Percentiles rank a stretch among this genome's conserved stretches.
Evolutionary conservation across 495 filamentous ascomycete species (phyloP).

Genomic region (Evansstolkia leycettana): DNA sequence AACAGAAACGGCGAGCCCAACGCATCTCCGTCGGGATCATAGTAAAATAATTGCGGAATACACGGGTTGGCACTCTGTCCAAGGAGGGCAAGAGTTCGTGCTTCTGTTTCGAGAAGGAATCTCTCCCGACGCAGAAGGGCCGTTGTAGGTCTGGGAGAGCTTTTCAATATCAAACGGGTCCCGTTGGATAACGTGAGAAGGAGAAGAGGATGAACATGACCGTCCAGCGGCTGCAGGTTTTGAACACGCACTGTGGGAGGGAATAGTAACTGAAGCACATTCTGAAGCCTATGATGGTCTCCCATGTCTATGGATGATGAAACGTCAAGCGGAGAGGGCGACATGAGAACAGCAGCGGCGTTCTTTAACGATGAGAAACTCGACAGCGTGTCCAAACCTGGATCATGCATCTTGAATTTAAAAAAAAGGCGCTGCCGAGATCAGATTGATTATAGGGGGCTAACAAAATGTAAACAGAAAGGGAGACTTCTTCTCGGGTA

Average conservation of each 20-base stretch:
- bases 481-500: too few species aligned
- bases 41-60: slow-evolving; percentile 39
- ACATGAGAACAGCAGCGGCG: slow-evolving; percentile 4
- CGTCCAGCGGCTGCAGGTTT: slow-evolving; percentile 29
- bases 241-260: slow-evolving; percentile 28
- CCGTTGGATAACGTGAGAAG: slow-evolving; percentile 42
- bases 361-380: too few species aligned
- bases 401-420: too few species aligned
- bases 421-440: too few species aligned
- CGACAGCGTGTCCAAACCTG: too few species aligned
- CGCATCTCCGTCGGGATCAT: slow-evolving; percentile 24
- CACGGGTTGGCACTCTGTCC: slow-evolving; percentile 29
- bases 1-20: slow-evolving; percentile 37
- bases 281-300: slow-evolving; percentile 22
- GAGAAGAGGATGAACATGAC: slow-evolving; percentile 41
- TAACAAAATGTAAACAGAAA: too few species aligned
- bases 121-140: slow-evolving; percentile 47
- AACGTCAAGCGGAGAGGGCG: slow-evolving; percentile 5
- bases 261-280: slow-evolving; percentile 27
- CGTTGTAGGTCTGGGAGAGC: slow-evolving; percentile 36
- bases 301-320: slow-evolving; percentile 9
- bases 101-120: slow-evolving; percentile 43
- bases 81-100: slow-evolving; percentile 36
- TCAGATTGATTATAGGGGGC: too few species aligned
- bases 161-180: slow-evolving; percentile 38